Evolutionary conservation across 345 rosid species (phyloP), one percentile per base, ranked within the genome.

Genomic region (Eucalyptus caleyi): DNA sequence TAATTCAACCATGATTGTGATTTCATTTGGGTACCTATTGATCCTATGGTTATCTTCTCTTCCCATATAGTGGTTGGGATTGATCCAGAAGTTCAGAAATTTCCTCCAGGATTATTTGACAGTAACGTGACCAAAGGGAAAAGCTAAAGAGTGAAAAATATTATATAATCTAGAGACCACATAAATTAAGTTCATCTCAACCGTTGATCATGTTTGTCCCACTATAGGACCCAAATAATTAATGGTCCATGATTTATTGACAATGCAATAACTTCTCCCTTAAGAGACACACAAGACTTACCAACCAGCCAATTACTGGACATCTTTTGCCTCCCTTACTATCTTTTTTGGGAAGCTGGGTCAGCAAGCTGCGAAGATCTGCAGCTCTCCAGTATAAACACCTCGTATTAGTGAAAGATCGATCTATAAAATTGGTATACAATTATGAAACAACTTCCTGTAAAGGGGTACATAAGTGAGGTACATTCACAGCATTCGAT

Each of bases 301-400:
- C 98, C 94, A 95, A 13, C 98, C 98, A 97, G 88, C 97, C 94
- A 13, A 92, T 89, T 88, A 93, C 89, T 91, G 92, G 90, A 88
- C 88, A 90, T 86, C 91, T 90, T 90, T 95, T 97, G 87, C 98
- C 97, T 67, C 96, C 9, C 6, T 98, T 98, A 37, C 90, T 87
- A 62, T 30, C 72, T 30, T 92, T 89, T 95, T 91, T 96, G 95
- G 89, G 94, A 96, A 16, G 95, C 97, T 26, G 95, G 95, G 62
- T 96, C 95, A 90, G 91, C 97, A 95, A 4, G 4, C 18, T 30
- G 37, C 37, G 37, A 62, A 30, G 34, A 62, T 30, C 72, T 62
- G 18, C 37, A 62, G 19, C 72, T 62, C 34, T 62, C 72, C 72
- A 62, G 15, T 30, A 62, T 30, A 30, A 14, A 30, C 16, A 30